Percentiles rank a stretch among this genome's conserved stretches.
phyloP scores from a whole-genome alignment of 495 filamentous ascomycete species.

The Penicillium herquei region DNA sequence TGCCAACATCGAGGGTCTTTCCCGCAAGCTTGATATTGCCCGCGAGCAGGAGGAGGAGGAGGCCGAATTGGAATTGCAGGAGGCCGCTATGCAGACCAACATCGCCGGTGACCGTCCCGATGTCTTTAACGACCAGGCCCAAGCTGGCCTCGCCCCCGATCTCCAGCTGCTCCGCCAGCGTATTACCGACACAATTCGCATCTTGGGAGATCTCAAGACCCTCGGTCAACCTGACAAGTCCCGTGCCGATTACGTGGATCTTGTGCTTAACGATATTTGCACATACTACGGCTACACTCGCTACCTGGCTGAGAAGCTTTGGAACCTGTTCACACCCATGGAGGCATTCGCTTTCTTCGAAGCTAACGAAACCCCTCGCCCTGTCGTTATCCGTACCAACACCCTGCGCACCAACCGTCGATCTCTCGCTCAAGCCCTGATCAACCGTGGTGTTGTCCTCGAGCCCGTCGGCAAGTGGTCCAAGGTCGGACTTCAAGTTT shows the following conservation, averaged over 20 bases:
- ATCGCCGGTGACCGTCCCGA: constrained; percentile 78
- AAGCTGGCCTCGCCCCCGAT: constrained; percentile 73
- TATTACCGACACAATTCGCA: constrained; percentile 89
- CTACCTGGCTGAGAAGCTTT: constrained; percentile 82
- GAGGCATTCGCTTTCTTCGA: constrained; percentile 99
- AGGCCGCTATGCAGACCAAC: constrained; percentile 90
- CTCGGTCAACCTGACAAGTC: constrained; percentile 74
- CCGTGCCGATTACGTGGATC: constrained; percentile 79
- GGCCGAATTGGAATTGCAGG: constrained; percentile 62
- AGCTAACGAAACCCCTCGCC: constrained; percentile 90
- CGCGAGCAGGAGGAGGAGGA: constrained; percentile 70
- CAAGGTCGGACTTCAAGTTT: constrained; percentile 94
- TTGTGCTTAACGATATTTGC: constrained; percentile 88
- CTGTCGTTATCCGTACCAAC: constrained; percentile 88
- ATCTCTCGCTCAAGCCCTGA: constrained; percentile 88
- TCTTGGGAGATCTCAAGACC: constrained; percentile 82
- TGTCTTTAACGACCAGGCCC: constrained; percentile 62
- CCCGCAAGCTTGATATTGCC: constrained; percentile 73
- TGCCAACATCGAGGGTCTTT: constrained; percentile 92
- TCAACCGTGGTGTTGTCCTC: constrained; percentile 94
- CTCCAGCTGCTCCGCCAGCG: constrained; percentile 84
- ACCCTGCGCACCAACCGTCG: constrained; percentile 89
- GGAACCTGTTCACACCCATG: constrained; percentile 85
- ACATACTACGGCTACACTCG: constrained; percentile 88
- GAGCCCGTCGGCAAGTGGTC: constrained; percentile 99